Evolutionary conservation across 805 yeast species (phyloP).

Genomic region (Nakazawaea populi): DNA sequence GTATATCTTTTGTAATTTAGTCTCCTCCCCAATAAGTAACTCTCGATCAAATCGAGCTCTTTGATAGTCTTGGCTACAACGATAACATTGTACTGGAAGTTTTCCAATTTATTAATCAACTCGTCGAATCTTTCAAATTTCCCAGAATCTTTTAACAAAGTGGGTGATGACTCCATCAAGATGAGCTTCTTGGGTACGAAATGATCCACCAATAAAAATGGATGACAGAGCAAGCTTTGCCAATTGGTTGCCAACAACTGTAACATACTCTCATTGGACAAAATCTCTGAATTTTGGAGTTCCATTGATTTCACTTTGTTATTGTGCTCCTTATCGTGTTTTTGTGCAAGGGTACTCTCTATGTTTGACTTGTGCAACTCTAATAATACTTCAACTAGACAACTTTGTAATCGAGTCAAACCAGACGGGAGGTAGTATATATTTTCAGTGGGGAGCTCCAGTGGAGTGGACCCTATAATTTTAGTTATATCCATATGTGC

Average conservation of each 20-base stretch:
- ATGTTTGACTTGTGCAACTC: slow-evolving; percentile 31
- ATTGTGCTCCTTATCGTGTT: background rate
- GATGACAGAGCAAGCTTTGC: slow-evolving; percentile 53
- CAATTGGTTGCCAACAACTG: slow-evolving; percentile 39
- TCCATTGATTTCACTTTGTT: background rate
- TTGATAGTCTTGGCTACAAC: slow-evolving; percentile 58
- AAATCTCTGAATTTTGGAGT: too few relatives aligned
- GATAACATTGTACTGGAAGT: slow-evolving; percentile 26
- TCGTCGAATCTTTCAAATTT: slow-evolving; percentile 52
- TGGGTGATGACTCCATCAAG: slow-evolving; percentile 57
- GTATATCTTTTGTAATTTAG: slow-evolving; percentile 62
- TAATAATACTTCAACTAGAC: slow-evolving; percentile 35
- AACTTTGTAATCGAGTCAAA: slow-evolving; percentile 36
- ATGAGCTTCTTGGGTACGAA: slow-evolving; percentile 67
- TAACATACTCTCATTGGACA: slow-evolving; percentile 23
- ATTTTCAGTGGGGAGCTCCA: background rate
- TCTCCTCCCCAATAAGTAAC: slow-evolving; percentile 66
- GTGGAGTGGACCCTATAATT: background rate
- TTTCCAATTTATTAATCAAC: slow-evolving; percentile 31
- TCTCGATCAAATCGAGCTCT: slow-evolving; percentile 75
- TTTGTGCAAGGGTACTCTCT: slow-evolving; percentile 3
- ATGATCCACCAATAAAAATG: slow-evolving; percentile 69
- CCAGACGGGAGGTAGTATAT: slow-evolving; percentile 34
- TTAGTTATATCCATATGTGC: slow-evolving; percentile 5
- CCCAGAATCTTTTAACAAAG: slow-evolving; percentile 48